Conservation (phyloP, 2,329 filamentous ascomycete species). For the Penicillium brevicompactum region DNA sequence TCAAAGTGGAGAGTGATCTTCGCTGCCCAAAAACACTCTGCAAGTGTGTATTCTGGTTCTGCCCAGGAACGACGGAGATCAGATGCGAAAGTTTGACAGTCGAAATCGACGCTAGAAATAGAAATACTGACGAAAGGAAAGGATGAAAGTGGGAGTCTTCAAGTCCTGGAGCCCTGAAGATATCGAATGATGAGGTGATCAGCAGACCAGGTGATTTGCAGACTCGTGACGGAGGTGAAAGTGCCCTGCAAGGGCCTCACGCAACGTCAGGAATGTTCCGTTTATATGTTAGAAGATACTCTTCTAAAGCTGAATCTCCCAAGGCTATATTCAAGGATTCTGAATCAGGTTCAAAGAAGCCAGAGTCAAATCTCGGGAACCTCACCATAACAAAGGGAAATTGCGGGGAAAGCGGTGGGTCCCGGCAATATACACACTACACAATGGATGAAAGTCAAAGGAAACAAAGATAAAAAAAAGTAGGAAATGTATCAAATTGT, state of each 20-base stretch:
- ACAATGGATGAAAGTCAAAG: background rate
- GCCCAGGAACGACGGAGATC: background rate
- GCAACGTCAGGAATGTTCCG: background rate
- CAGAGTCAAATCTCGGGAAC: background rate
- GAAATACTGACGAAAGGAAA: background rate
- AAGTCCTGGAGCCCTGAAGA: background rate
- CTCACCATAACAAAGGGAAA: conserved; percentile 7
- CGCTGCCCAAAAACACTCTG: conserved; percentile 24
- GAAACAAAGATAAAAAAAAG: conserved; percentile 5
- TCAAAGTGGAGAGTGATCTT: conserved; percentile 23
- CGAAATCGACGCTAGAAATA: background rate
- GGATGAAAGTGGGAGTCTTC: background rate
- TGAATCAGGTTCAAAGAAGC: background rate
- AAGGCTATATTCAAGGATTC: background rate
- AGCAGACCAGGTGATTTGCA: conserved; percentile 28
- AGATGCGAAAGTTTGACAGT: background rate
- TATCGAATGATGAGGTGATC: conserved; percentile 26
- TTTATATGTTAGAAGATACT: background rate
- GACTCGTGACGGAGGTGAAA: conserved; percentile 20
- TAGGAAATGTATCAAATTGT: conserved; percentile 21
- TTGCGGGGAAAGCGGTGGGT: conserved; percentile 8
- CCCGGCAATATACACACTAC: conserved; percentile 8
- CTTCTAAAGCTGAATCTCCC: background rate
- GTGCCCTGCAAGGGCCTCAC: conserved; percentile 7
- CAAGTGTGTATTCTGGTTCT: background rate